Percentiles rank a stretch among this genome's conserved stretches.
Conservation (phyloP, 2,329 filamentous ascomycete genomes). For the Gremmenia infestans region DNA sequence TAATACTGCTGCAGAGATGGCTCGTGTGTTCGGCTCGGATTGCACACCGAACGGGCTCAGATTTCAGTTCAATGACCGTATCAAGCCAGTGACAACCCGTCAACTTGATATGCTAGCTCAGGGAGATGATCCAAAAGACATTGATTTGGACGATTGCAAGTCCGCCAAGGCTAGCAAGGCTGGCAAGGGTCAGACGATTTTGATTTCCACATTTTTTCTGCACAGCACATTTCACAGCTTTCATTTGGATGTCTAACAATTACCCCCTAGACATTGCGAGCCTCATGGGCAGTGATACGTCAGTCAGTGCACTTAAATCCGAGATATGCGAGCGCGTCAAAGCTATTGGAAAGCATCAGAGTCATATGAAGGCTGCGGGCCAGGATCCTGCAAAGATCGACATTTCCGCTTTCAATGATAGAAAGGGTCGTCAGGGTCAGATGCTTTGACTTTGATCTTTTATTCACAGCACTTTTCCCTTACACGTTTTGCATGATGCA, state of each 20-base stretch:
- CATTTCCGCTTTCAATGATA: neutral
- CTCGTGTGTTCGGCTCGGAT: conserved; percentile 23
- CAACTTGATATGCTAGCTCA: conserved; percentile 42
- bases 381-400: conserved; percentile 2
- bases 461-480: neutral
- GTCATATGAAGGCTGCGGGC: neutral
- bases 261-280: conserved; percentile 2
- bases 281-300: conserved; percentile 1
- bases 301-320: neutral
- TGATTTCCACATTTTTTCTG: neutral
- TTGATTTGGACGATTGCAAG: conserved; percentile 17
- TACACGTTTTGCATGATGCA: neutral
- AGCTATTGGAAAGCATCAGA: neutral
- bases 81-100: conserved; percentile 48
- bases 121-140: conserved; percentile 39
- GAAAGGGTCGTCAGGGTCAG: neutral
- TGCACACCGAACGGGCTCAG: conserved; percentile 16
- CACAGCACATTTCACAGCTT: neutral
- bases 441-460: neutral
- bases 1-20: conserved; percentile 16
- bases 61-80: conserved; percentile 19
- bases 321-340: neutral
- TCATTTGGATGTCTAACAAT: neutral
- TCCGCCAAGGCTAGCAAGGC: neutral
- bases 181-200: conserved; percentile 4